These are phyloP conservation scores for Achlya hypogyna DNA, from an alignment of 352 stramenopile genomes.

Conservation along the genomic window DNA sequence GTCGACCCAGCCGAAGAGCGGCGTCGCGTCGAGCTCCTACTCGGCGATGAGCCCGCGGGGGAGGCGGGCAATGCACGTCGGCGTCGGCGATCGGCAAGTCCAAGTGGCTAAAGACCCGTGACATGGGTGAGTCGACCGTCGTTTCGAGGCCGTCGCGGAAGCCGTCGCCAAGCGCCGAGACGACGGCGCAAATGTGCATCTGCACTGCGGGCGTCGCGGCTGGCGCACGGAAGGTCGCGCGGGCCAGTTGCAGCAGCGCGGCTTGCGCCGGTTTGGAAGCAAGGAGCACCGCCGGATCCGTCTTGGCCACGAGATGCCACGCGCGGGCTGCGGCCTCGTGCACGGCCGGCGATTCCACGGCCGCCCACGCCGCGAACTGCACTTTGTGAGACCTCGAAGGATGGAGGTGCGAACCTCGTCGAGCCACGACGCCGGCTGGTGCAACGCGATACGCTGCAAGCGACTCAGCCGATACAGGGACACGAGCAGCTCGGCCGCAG, in stretches of 20 bases:
- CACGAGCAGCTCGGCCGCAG: background rate
- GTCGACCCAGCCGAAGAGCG: conserved; percentile 72
- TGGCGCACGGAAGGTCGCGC: background rate
- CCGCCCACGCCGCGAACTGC: background rate
- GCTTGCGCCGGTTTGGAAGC: background rate
- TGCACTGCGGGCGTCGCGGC: background rate
- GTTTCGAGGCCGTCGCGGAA: background rate
- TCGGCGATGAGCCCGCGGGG: background rate
- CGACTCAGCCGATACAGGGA: background rate
- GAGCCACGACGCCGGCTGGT: background rate
- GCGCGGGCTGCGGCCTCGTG: background rate
- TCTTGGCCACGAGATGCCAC: background rate
- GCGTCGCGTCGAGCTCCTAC: conserved; percentile 57
- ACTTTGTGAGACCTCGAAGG: background rate
- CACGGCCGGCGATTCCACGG: background rate
- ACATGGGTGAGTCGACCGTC: conserved; percentile 11
- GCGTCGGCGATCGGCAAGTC: conserved; percentile 7
- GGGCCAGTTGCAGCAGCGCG: conserved; percentile 12
- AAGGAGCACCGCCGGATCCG: background rate
- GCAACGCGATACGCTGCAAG: background rate
- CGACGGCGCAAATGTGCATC: background rate
- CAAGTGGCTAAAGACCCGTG: background rate
- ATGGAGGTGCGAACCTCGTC: background rate
- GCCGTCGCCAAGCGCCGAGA: conserved; percentile 3
- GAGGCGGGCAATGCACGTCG: background rate